A percentile compares a stretch with the other conserved stretches of the same genome.
These are phyloP conservation scores for Venturia aucupariae DNA, from an alignment of 2,329 filamentous ascomycete species.

Conservation along the genomic window DNA sequence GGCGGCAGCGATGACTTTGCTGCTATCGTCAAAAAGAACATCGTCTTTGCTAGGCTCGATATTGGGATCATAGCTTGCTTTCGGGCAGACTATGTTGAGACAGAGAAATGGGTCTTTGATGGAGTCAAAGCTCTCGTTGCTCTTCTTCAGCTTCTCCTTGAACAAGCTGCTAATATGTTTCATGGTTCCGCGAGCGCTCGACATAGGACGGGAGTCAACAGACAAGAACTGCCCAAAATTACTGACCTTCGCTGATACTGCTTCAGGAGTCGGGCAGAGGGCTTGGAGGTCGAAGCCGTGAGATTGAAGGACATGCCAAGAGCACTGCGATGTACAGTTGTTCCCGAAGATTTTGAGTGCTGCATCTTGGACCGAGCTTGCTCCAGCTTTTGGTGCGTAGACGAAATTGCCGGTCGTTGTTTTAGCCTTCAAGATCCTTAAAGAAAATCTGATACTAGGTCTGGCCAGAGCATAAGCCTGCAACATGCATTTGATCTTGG, in stretches of 20 bases:
- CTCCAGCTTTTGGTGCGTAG: conserved; percentile 48
- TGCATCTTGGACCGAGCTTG: conserved; percentile 44
- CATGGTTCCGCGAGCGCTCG: conserved; percentile 43
- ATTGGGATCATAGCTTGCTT: conserved; percentile 60
- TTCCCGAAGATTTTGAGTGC: conserved; percentile 54
- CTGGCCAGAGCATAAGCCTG: conserved; percentile 58
- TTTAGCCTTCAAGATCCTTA: conserved; percentile 49
- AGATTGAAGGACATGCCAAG: conserved; percentile 29
- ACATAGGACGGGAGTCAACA: conserved; percentile 58
- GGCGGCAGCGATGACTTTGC: conserved; percentile 34
- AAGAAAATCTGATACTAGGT: conserved; percentile 49
- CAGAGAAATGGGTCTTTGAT: conserved; percentile 51
- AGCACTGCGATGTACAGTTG: conserved; percentile 47
- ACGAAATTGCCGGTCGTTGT: conserved; percentile 47
- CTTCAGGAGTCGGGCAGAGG: conserved; percentile 46
- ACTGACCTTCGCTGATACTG: conserved; percentile 32
- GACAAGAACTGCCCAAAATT: conserved; percentile 50
- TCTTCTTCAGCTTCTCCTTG: conserved; percentile 38
- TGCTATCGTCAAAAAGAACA: conserved; percentile 55
- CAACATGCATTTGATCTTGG: conserved; percentile 51
- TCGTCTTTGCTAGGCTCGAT: conserved; percentile 64
- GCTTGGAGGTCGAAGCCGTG: conserved; percentile 44
- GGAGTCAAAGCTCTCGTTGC: conserved; percentile 20
- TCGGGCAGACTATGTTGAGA: conserved; percentile 53
- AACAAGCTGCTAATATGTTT: conserved; percentile 51